Base-by-base conservation (phyloP, 2,329 filamentous ascomycete genomes). In the Alternaria arborescens region DNA sequence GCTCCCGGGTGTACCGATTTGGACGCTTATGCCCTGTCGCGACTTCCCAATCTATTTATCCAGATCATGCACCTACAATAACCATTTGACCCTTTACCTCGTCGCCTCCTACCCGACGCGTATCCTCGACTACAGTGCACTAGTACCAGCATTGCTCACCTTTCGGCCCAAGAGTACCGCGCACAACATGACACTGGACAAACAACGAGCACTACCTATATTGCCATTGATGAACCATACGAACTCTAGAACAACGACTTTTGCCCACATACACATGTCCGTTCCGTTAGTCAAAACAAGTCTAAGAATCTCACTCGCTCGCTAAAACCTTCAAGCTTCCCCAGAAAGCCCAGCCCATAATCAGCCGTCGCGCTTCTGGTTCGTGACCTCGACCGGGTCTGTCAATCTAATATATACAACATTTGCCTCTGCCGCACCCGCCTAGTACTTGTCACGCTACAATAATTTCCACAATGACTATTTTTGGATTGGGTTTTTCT, bases 371-470 rank as follows among this genome's bases (percentile, higher is more conserved):
- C 43, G 58, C 54, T 38, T 66, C 56, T 42, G 56, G 55, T 62
- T 61, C 62, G 61, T 56, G 71, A 73, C 71, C 71, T 72, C 70
- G 71, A 70, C 71, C 70, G 56, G 59, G 66, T 65, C 71, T 68
- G 66, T 47, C 69, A 76, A 76, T 76, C 47, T 76, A 75, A 69
- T 69, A 70, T 74, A 76, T 75, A 74, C 58, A 68, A 69, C 50
- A 26, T 47, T 56, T 60, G 60, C 61, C 65, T 64, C 56, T 64
- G 56, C 58, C 43, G 28, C 63, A 46, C 50, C 42, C 51, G 34
- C 48, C 43, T 26, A 58, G 53, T 60, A 62, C 55, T 51, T 54
- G 64, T 71, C 63, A 66, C 60, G 63, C 64, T 67, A 64, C 60
- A 55, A 32, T 18, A 42, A 52, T 50, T 52, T 55, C 58, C 30